Base-by-base conservation (phyloP, 768 basidiomycete genomes). In the Trametes elegans region DNA sequence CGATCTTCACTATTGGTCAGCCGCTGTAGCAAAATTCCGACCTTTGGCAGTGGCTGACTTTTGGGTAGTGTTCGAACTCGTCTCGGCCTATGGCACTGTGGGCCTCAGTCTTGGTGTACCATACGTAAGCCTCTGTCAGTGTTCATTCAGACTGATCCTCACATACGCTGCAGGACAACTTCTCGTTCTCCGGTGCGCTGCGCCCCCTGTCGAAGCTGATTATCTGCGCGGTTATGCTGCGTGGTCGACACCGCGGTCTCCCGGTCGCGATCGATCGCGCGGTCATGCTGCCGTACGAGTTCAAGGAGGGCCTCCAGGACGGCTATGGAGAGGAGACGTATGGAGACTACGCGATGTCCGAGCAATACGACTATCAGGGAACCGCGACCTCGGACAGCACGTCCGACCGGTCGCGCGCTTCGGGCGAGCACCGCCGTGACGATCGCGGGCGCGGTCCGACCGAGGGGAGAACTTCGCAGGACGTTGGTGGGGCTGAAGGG, bases 181-280 rank as follows among this genome's bases (percentile, higher is more conserved):
- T 83, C 63, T 91, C 90, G 0, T 79, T 98, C 49, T 82, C 83
- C 5, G 95, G 93, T 2, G 82, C 86, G 9, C 84, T 95, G 55
- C 75, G 78, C 13, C 81, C 87, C 0, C 70, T 97, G 5, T 94
- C 93, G 0, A 98, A 98, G 70, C 78, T 98, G 31, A 84, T 98
- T 53, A 62, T 98, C 24, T 86, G 84, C 65, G 69, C 81, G 9
- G 93, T 98, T 61, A 98, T 98, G 92, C 79, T 99, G 57, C 88
- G 97, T 53, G 93, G 94, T 7, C 82, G 93, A 11, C 94, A 98
- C 69, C 86, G 94, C 42, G 91, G 92, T 32, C 73, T 93, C 7
- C 91, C 91, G 0, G 86, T 90, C 19, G 92, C 90, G 8, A 92
- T 94, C 42, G 91, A 93, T 70, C 83, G 93, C 48, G 90, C 93